These are phyloP conservation scores for Talaromyces sp. DNA, from an alignment of 2,329 filamentous ascomycete species.

Conservation along the genomic window DNA sequence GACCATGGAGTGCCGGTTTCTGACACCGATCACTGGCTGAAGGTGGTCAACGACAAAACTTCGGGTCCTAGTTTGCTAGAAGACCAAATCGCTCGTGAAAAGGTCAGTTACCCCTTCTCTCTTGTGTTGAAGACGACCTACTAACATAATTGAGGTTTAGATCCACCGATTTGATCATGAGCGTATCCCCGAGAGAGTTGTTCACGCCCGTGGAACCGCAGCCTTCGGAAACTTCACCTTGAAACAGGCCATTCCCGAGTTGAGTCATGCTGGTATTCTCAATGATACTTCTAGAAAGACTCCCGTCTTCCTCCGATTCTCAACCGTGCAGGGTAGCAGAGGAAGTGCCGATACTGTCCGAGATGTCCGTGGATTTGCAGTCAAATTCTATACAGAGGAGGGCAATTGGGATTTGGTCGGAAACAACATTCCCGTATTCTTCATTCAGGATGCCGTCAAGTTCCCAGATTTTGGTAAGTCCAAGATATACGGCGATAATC, in stretches of 20 bases:
- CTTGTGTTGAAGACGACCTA: not conserved
- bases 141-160: conserved; percentile 28
- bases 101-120: conserved; percentile 48
- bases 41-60: conserved; percentile 59
- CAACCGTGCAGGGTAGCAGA: conserved; percentile 71
- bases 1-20: conserved; percentile 74
- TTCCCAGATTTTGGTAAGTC: conserved; percentile 61
- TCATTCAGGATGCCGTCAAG: conserved; percentile 73
- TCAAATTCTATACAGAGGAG: conserved; percentile 75
- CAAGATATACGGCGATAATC: not conserved
- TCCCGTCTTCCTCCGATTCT: conserved; percentile 69
- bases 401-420: conserved; percentile 75
- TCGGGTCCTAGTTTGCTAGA: conserved; percentile 69
- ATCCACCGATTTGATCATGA: conserved; percentile 71
- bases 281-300: conserved; percentile 68
- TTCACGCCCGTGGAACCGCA: conserved; percentile 64
- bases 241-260: conserved; percentile 61
- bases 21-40: conserved; percentile 77
- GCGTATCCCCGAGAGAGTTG: conserved; percentile 66
- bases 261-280: conserved; percentile 63
- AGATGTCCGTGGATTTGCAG: conserved; percentile 77
- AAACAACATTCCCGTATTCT: conserved; percentile 74
- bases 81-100: conserved; percentile 70
- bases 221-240: conserved; percentile 68
- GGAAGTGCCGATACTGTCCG: conserved; percentile 78